Evolutionary conservation across 495 filamentous ascomycete genomes (phyloP).

Genomic region (Aspergillus kassunensis): DNA sequence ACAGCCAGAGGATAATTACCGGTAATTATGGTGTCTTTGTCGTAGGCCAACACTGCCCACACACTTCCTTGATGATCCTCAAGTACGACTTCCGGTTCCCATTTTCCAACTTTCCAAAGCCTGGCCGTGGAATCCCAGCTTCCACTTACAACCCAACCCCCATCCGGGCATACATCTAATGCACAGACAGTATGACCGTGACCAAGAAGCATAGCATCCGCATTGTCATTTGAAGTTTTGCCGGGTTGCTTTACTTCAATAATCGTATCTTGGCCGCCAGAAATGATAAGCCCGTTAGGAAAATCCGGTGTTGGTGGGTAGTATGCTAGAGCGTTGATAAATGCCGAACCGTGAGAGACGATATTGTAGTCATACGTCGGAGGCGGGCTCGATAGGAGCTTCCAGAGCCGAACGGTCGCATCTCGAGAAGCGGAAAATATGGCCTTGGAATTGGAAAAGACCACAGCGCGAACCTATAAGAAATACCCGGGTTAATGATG

Average conservation of each 20-base stretch:
- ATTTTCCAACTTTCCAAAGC: conserved; percentile 71
- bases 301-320: conserved; percentile 63
- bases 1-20: conserved; percentile 39
- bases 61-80: conserved; percentile 76
- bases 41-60: conserved; percentile 85
- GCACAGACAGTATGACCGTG: conserved; percentile 84
- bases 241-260: conserved; percentile 81
- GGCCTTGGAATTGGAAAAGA: conserved; percentile 68
- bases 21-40: conserved; percentile 76
- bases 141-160: conserved; percentile 77
- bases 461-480: conserved; percentile 78
- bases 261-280: conserved; percentile 83
- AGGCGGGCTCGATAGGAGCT: conserved; percentile 56
- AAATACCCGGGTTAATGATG: not conserved
- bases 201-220: conserved; percentile 80
- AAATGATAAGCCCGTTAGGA: conserved; percentile 79
- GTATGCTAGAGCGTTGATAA: conserved; percentile 81
- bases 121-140: conserved; percentile 89
- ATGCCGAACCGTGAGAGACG: conserved; percentile 68
- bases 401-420: conserved; percentile 86
- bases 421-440: conserved; percentile 87
- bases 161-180: conserved; percentile 69
- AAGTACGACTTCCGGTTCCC: conserved; percentile 68
- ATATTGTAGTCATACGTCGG: conserved; percentile 73
- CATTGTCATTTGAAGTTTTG: conserved; percentile 63